These are phyloP conservation scores for Closterium sp. DNA, from an alignment of 139 green algal genomes.

Conservation along the genomic window DNA sequence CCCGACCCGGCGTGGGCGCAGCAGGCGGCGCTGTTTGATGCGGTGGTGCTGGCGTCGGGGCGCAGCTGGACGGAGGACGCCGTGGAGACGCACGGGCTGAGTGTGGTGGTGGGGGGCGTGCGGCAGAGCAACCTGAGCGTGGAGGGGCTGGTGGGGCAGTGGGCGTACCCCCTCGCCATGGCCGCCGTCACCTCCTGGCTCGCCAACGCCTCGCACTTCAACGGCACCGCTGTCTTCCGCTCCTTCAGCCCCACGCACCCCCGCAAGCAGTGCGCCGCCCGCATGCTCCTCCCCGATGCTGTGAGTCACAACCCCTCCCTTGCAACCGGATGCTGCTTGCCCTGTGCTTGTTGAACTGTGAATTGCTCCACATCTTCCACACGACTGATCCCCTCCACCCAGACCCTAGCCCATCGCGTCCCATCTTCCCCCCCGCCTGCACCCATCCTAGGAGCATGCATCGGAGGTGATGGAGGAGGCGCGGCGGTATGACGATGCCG, in stretches of 20 bases:
- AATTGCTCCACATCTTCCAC: too few relatives aligned
- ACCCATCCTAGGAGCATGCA: neutral
- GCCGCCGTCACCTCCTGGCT: conserved; percentile 11
- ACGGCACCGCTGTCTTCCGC: conserved; percentile 15
- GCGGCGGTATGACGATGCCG: neutral
- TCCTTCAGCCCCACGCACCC: conserved; percentile 12
- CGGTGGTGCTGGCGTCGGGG: conserved; percentile 18
- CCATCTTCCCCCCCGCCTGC: neutral
- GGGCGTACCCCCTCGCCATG: conserved; percentile 28
- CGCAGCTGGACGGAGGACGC: conserved; percentile 12
- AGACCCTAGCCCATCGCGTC: neutral
- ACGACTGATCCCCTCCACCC: too few relatives aligned
- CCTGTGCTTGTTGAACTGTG: too few relatives aligned
- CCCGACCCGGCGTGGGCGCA: conserved; percentile 26
- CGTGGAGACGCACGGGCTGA: conserved; percentile 17
- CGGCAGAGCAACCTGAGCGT: neutral
- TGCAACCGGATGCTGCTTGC: neutral
- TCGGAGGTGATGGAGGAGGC: neutral
- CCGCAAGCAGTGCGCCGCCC: conserved; percentile 17
- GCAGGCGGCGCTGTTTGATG: conserved; percentile 10
- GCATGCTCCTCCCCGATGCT: conserved; percentile 1
- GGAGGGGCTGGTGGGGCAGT: conserved; percentile 29
- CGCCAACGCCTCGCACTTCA: conserved; percentile 16
- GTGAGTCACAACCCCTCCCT: neutral
- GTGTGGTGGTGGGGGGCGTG: neutral